Percentiles rank a stretch among this genome's conserved stretches.
Evolutionary conservation across 2,329 filamentous ascomycete species (phyloP).

Genomic region (Phialophora macrospora): DNA sequence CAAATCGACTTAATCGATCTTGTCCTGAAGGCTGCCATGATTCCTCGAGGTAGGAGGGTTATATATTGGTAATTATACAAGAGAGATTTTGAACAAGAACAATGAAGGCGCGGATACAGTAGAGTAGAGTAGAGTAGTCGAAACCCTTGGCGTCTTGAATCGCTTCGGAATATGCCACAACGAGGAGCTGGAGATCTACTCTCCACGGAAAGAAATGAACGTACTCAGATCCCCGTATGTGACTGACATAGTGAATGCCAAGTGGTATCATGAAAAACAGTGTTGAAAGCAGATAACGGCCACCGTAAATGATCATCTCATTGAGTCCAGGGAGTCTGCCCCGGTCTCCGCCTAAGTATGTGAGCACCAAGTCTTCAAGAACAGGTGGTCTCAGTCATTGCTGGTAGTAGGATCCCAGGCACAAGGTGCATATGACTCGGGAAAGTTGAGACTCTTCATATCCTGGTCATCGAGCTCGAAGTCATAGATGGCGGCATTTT

Average conservation of each 20-base stretch:
- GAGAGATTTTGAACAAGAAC: not conserved
- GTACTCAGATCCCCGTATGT: not conserved
- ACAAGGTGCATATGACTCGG: constrained; percentile 61
- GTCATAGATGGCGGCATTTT: constrained; percentile 65
- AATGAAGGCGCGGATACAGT: not conserved
- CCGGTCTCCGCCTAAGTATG: not conserved
- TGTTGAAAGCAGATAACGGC: not conserved
- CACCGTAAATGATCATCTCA: not conserved
- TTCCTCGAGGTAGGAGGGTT: not conserved
- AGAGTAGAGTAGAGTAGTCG: not conserved
- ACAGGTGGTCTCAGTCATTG: constrained; percentile 28
- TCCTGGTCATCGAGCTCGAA: constrained; percentile 65
- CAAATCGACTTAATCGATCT: not conserved
- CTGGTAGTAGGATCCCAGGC: constrained; percentile 61
- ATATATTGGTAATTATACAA: not conserved
- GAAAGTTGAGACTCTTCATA: constrained; percentile 59
- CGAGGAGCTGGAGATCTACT: not conserved
- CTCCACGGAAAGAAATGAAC: not conserved
- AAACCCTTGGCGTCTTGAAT: not conserved
- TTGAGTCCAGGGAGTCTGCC: not conserved
- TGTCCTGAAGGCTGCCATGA: not conserved
- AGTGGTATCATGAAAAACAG: not conserved
- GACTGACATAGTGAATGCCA: not conserved
- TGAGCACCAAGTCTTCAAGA: not conserved
- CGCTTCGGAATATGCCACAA: not conserved